Conservation (phyloP, 2,329 filamentous ascomycete species). For the Aureobasidium musti region DNA sequence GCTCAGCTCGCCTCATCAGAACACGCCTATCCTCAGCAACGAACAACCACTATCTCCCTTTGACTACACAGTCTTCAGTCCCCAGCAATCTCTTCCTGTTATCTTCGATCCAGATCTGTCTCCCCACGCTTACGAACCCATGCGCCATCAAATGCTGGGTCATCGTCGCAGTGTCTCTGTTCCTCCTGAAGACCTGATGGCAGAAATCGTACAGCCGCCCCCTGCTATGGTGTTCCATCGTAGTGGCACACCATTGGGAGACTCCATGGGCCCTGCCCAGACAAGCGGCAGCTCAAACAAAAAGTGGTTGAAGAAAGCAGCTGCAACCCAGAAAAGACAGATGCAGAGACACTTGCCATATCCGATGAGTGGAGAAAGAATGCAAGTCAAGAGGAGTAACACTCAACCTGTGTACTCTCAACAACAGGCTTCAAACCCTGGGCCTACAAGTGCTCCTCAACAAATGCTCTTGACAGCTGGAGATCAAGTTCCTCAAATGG, state of each 20-base stretch:
- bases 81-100: not conserved
- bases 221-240: conserved; percentile 26
- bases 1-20: conserved; percentile 13
- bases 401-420: not conserved
- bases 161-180: conserved; percentile 27
- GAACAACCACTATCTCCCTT: not conserved
- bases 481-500: not conserved
- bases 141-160: conserved; percentile 28
- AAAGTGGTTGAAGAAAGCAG: not conserved
- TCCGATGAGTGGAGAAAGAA: not conserved
- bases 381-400: conserved; percentile 2
- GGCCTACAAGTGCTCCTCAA: conserved; percentile 8
- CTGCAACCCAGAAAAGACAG: not conserved
- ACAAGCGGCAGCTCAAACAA: not conserved
- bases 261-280: not conserved
- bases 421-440: not conserved
- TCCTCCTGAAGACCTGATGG: conserved; percentile 21
- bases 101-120: not conserved
- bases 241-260: conserved; percentile 17
- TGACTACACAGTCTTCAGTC: not conserved
- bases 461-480: not conserved
- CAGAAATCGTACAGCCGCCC: not conserved
- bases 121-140: conserved; percentile 6
- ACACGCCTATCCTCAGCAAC: not conserved
- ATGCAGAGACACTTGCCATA: conserved; percentile 2